Percentiles rank a stretch among this genome's conserved stretches.
Conservation (phyloP, 164 flowering plant genomes). For the Magnolia officinalis region DNA sequence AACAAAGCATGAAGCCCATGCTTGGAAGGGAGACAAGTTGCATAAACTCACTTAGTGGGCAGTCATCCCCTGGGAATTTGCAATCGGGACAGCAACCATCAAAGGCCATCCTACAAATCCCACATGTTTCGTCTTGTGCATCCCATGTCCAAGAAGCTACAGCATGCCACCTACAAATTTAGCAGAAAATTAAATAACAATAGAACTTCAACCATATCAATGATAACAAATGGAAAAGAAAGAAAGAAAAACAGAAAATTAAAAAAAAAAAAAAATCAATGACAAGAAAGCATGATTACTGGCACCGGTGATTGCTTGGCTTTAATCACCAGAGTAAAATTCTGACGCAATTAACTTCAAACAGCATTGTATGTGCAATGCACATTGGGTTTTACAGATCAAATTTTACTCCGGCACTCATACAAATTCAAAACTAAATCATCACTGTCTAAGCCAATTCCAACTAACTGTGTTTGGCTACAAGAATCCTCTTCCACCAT, state of each 20-base stretch:
- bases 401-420: too few relatives aligned
- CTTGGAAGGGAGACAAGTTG: not conserved
- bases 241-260: not conserved
- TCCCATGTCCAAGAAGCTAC: conserved; percentile 99
- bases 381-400: too few relatives aligned
- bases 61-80: conserved; percentile 94
- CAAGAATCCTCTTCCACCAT: too few relatives aligned
- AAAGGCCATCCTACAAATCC: conserved; percentile 95
- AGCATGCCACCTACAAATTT: conserved; percentile 69
- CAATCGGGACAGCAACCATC: conserved; percentile 98
- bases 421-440: too few relatives aligned
- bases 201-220: not conserved
- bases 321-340: too few relatives aligned
- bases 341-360: too few relatives aligned
- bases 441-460: not conserved
- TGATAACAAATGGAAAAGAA: not conserved
- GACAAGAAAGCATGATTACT: not conserved
- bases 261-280: not conserved
- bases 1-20: not conserved
- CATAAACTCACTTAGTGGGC: conserved; percentile 62
- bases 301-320: too few relatives aligned
- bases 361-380: too few relatives aligned
- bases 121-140: conserved; percentile 96
- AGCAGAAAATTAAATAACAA: conserved; percentile 3
- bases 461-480: too few relatives aligned